These are phyloP conservation scores for Penicillium waksmanii DNA, from an alignment of 495 filamentous ascomycete species.

Conservation along the genomic window DNA sequence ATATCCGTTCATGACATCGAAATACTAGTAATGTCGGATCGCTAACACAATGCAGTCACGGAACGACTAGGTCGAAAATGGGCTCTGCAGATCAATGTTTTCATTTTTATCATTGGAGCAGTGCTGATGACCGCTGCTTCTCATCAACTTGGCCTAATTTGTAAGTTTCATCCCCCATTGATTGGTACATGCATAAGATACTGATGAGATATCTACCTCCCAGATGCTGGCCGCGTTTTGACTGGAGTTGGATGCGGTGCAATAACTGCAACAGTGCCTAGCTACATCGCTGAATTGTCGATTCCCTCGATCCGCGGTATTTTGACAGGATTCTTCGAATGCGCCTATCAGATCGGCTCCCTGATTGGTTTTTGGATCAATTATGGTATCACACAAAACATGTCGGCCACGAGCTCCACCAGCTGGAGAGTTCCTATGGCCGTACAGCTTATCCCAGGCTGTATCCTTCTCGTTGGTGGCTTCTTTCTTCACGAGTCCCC, in stretches of 20 bases:
- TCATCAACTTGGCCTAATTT: slow-evolving; percentile 9
- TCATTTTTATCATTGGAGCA: slow-evolving; percentile 9
- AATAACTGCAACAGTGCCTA: slow-evolving; percentile 65
- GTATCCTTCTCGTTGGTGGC: slow-evolving; percentile 40
- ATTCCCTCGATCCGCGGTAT: slow-evolving; percentile 71
- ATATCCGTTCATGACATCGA: background rate
- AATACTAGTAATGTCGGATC: background rate
- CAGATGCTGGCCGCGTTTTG: slow-evolving; percentile 65
- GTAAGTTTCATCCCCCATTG: slow-evolving; percentile 25
- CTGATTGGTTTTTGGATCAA: slow-evolving; percentile 67
- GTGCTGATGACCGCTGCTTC: slow-evolving; percentile 12
- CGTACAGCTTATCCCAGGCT: slow-evolving; percentile 50
- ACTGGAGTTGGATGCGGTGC: slow-evolving; percentile 70
- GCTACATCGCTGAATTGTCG: slow-evolving; percentile 73
- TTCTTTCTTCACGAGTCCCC: slow-evolving; percentile 48
- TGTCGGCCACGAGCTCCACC: slow-evolving; percentile 1
- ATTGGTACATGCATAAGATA: background rate
- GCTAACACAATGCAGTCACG: background rate
- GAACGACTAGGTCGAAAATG: slow-evolving; percentile 18
- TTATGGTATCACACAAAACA: slow-evolving; percentile 22
- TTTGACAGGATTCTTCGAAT: slow-evolving; percentile 67
- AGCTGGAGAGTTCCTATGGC: slow-evolving; percentile 51
- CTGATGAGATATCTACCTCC: slow-evolving; percentile 15
- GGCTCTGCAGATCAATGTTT: slow-evolving; percentile 8
- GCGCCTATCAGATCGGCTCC: slow-evolving; percentile 65